Evolutionary conservation across 2,329 filamentous ascomycete genomes (phyloP).

Genomic region (Penicillium aurantiogriseum): DNA sequence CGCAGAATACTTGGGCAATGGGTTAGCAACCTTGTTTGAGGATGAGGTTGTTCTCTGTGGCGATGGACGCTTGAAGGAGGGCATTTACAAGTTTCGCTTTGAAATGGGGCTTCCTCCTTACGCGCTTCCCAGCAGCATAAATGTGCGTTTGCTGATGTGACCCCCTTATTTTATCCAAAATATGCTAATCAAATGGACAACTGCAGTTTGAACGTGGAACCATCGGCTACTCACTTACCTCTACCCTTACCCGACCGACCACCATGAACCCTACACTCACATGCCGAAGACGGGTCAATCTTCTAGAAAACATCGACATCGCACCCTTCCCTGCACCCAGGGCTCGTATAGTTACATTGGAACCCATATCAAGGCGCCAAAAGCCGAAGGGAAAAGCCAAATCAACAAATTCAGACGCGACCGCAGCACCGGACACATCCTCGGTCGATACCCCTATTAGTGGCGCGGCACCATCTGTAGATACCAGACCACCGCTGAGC

Average conservation of each 20-base stretch:
- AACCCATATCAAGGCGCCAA: constrained; percentile 73
- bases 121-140: constrained; percentile 78
- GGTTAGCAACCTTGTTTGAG: constrained; percentile 63
- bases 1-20: constrained; percentile 61
- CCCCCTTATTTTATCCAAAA: neutral
- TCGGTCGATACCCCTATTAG: constrained; percentile 48
- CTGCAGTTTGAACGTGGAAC: constrained; percentile 88
- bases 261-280: constrained; percentile 76
- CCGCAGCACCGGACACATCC: constrained; percentile 44
- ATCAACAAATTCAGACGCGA: constrained; percentile 40
- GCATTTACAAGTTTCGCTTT: constrained; percentile 66
- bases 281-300: constrained; percentile 75
- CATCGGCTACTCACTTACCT: constrained; percentile 85
- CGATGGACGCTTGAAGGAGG: constrained; percentile 61
- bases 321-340: constrained; percentile 71
- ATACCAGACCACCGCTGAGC: constrained; percentile 45
- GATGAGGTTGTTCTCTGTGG: constrained; percentile 64
- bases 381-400: constrained; percentile 58
- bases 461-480: constrained; percentile 28
- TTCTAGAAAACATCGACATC: constrained; percentile 83
- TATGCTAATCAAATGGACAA: constrained; percentile 5
- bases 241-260: constrained; percentile 84
- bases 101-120: constrained; percentile 61
- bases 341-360: constrained; percentile 78
- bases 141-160: constrained; percentile 60